Conservation (phyloP, 257 asterid species). For the Agastache rugosa region DNA sequence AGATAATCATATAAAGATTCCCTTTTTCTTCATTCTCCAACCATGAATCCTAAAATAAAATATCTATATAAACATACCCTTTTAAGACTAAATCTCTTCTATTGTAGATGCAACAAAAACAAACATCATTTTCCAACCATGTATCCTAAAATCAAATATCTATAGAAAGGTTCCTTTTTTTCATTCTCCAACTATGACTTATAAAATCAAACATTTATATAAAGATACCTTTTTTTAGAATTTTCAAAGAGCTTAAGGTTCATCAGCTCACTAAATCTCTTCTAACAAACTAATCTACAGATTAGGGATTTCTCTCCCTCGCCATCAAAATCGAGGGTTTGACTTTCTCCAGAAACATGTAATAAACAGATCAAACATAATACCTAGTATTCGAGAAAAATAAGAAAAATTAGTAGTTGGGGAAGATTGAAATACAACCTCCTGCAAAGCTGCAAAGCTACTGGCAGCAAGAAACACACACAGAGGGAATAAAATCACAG, state of each 20-base stretch:
- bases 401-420: not conserved
- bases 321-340: not conserved
- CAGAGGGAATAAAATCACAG: not conserved
- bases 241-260: not conserved
- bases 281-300: not conserved
- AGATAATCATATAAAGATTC: not conserved
- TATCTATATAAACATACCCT: not conserved
- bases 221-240: not conserved
- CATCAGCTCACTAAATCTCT: not conserved
- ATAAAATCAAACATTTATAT: not conserved
- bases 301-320: not conserved
- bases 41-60: not conserved
- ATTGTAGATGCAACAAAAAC: not conserved
- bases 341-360: not conserved
- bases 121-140: not conserved
- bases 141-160: not conserved
- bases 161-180: not conserved
- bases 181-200: not conserved
- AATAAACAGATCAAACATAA: not conserved
- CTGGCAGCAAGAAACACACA: constrained; percentile 12
- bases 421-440: constrained; percentile 1
- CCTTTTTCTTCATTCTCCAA: not conserved
- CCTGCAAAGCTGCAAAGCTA: not conserved
- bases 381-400: not conserved
- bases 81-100: not conserved